Conservation (phyloP, 2,329 filamentous ascomycete species). For the Fusarium fujikuroi region DNA sequence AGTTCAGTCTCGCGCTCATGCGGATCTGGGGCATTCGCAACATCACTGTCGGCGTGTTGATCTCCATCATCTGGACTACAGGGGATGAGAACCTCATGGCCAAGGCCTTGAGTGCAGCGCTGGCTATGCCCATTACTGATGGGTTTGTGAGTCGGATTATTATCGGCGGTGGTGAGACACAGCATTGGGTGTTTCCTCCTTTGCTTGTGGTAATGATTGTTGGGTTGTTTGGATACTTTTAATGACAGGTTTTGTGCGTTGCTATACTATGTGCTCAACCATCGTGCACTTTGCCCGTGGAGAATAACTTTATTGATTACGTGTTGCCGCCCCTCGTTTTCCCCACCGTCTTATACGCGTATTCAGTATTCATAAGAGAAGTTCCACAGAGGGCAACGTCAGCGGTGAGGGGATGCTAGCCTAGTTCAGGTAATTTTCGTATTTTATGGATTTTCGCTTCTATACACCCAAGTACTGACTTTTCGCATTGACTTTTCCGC, state of each 20-base stretch:
- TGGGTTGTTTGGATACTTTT: conserved; percentile 11
- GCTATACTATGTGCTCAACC: too few relatives aligned
- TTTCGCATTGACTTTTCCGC: too few relatives aligned
- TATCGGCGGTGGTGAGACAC: conserved; percentile 4
- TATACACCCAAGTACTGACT: too few relatives aligned
- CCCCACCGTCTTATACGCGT: too few relatives aligned
- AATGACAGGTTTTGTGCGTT: background rate
- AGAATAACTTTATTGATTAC: background rate
- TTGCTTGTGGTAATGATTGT: background rate
- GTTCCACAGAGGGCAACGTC: too few relatives aligned
- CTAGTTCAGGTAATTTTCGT: too few relatives aligned
- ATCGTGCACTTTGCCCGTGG: too few relatives aligned
- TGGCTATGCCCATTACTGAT: conserved; percentile 9
- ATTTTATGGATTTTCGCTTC: too few relatives aligned
- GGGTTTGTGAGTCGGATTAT: conserved; percentile 7
- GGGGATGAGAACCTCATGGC: background rate
- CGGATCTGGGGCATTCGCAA: conserved; percentile 19
- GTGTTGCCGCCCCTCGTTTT: background rate
- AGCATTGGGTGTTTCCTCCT: conserved; percentile 23
- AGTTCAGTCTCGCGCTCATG: conserved; percentile 13
- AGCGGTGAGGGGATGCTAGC: too few relatives aligned
- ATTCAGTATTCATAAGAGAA: too few relatives aligned
- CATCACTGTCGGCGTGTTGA: conserved; percentile 5
- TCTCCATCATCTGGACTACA: background rate
- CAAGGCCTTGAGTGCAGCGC: background rate